phyloP scores from a whole-genome alignment of 345 rosid genomes.

The Citrus maxima region DNA sequence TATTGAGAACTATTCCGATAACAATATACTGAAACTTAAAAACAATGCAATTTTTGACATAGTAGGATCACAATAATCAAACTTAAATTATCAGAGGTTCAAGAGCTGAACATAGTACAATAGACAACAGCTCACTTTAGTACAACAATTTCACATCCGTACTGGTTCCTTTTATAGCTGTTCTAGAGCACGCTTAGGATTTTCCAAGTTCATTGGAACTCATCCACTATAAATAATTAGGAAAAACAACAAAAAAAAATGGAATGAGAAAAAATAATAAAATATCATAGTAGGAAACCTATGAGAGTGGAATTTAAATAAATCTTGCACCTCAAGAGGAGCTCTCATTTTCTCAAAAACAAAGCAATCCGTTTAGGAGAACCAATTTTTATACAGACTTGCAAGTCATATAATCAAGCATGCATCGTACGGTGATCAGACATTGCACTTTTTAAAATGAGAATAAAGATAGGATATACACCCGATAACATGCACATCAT shows the following conservation, averaged over 20 bases:
- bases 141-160: neutral
- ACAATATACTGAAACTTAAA: neutral
- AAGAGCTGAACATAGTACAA: neutral
- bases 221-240: neutral
- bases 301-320: neutral
- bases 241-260: neutral
- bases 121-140: neutral
- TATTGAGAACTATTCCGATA: conserved; percentile 6
- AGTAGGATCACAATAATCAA: neutral
- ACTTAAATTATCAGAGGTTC: neutral
- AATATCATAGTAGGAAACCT: neutral
- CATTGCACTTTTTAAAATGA: neutral
- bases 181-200: neutral
- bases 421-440: too few species aligned
- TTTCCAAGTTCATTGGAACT: neutral
- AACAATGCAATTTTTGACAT: neutral
- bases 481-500: neutral
- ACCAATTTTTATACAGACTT: neutral
- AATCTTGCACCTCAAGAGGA: neutral
- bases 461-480: neutral
- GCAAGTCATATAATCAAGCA: neutral
- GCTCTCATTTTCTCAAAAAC: neutral
- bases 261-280: neutral
- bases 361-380: neutral
- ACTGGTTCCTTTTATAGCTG: neutral